Base-by-base conservation (phyloP, 2,329 filamentous ascomycete species). In the Trichoderma endophyticum region DNA sequence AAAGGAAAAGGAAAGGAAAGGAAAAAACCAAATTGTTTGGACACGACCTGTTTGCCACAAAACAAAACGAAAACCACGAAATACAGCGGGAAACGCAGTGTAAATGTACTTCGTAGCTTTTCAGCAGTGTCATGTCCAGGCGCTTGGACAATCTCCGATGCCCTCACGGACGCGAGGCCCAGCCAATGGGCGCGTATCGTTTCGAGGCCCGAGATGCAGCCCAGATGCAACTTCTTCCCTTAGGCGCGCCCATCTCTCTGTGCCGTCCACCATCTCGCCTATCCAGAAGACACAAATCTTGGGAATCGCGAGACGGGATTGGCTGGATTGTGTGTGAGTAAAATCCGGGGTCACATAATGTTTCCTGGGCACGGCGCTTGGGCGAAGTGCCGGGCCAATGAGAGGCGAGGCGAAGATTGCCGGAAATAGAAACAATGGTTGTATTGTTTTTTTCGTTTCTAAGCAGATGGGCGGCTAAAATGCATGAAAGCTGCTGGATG, bases 341-440 rank as follows among this genome's bases (percentile, higher is more conserved):
- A 60, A 24, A 66, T 59, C 54, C n/a, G 65, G 65, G 54, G 65
- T 60, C 54, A 30, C 54, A 60, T 34, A 48, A 54, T 56, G 63
- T 48, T 68, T 59, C 24, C 39, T 48, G 39, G 39, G 43, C 57
- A 34, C 18, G 66, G 66, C 66, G 66, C 66, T 69, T 69, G 54
- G 65, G 65, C 4, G 26, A 61, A 60, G 18, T 51, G 66, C 56
- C 56, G 66, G 66, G 32, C 66, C 66, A 69, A 69, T 69, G 56
- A 36, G 66, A 61, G 57, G n/a, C 56, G 9, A 51, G 66, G 36
- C 14, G 36, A n/a, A n/a, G 66, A 21, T 36, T n/a, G 66, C 26
- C 26, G 66, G 21, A 69, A 69, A 69, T 69, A 69, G 56, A 69
- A 61, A 61, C 26, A 39, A 1, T n/a, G 51, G 32, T 14, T 26